Base-by-base conservation (phyloP, 2,329 filamentous ascomycete species). In the Penicillium sp. region DNA sequence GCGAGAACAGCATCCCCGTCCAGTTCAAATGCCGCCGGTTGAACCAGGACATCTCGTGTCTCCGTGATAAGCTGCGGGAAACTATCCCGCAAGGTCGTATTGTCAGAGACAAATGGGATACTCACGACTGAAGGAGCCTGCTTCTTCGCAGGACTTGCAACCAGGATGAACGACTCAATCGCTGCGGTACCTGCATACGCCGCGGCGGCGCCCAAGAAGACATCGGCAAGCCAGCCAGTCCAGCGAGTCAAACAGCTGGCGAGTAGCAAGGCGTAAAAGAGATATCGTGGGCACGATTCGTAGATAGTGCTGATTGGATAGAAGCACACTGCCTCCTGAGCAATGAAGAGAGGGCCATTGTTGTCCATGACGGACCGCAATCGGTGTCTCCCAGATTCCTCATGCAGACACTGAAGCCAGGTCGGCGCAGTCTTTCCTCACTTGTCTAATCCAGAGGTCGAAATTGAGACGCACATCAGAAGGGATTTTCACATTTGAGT, bases 251-350 rank as follows among this genome's bases (percentile, higher is more conserved):
- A 40, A 38, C 64, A 68, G 11, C 54, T 64, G 7, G 63, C 62
- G 1, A 65, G 43, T 4, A 70, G 55, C 9, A 69, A 58, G 1
- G 56, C 63, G 27, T 69, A 70, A 56, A 67, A 70, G 4, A 70
- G 61, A 35, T 69, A 70, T 31, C 67, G 59, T 3, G 67, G 67
- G 45, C 67, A 69, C 4, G 60, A 58, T 25, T 66, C 63, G 41
- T 69, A 69, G 24, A 67, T 55, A 3, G 68, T 69, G 57, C 66
- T 69, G 41, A 69, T 66, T 1, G 65, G 67, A 40, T 70, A 70
- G 48, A 51, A 55, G 50, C 67, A 69, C 20, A 65, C 30, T 2
- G 65, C 60, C 54, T 67, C 63, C 40, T 68, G 62, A 3, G 64
- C 66, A 14, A 69, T 49, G 53, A 70, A 68, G 25, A 64, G 46